Base-by-base conservation (phyloP, 176 grass and related monocot species). In the Rhynchospora pubera region DNA sequence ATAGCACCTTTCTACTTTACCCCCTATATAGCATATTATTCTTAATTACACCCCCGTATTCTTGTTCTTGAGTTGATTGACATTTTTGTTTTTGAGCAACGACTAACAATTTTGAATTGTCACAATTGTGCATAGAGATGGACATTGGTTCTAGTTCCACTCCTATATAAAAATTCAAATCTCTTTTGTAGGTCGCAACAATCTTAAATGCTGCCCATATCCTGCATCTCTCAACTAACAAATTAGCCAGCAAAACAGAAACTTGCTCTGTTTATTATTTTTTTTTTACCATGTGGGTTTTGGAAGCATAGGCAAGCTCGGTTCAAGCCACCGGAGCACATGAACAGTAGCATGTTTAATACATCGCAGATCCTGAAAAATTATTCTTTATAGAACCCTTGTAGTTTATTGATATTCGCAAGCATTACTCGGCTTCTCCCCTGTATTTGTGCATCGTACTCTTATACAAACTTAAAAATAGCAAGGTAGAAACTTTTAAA, bases 151-250 rank as follows among this genome's bases (percentile, higher is more conserved):
- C 30, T 30, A 68, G 43, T 72, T 46, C 39, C 39, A 72, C 7
- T 47, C 21, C n/a, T 47, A 72, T 72, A 22, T 13, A 47, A n/a
- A 71, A 72, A 72, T 72, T 72, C 68, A 72, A 48, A 72, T 72
- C 47, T 44, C 43, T 72, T 47, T n/a, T 74, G 45, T 51, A 51
- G 69, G 14, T 51, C 21, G 0, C 46, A 24, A 74, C 24, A 39
- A 39, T 48, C 39, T 74, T 24, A 74, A 74, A 26, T 24, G 46
- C 5, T 5, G 9, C 69, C 46, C 69, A 7, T 74, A 14, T 74
- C 46, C 46, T 51, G 46, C 21, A 22, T 74, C 21, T 74, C 21
- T 74, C 45, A 26, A 74, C 19, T 50, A 50, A 74, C 0, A 51
- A 74, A 14, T 50, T 22, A 51, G 19, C 43, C 44, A 72, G 43